Conservation (phyloP, 2,329 filamentous ascomycete species). For the Lachnellula cervina region DNA sequence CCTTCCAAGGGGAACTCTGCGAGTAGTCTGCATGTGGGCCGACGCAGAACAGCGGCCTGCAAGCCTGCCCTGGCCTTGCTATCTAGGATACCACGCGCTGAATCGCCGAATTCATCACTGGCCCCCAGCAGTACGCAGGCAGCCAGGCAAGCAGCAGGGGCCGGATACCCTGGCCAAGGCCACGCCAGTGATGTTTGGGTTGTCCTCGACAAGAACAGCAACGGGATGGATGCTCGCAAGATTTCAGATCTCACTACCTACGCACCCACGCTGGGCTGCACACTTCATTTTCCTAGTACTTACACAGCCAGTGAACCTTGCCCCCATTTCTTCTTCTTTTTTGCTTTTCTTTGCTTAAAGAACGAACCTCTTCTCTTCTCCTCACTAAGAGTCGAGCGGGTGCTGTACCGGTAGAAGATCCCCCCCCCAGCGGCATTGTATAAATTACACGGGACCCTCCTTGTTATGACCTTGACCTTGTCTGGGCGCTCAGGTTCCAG, state of each 20-base stretch:
- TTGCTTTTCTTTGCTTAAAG: neutral
- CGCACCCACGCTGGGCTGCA: neutral
- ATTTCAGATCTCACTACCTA: slow-evolving; percentile 6
- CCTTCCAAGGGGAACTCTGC: neutral
- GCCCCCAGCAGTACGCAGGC: slow-evolving; percentile 1
- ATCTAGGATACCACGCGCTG: slow-evolving; percentile 13
- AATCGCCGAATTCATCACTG: neutral
- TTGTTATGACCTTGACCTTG: slow-evolving; percentile 10
- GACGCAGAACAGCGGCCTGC: slow-evolving; percentile 2
- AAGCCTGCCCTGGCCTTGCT: neutral
- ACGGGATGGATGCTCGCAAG: slow-evolving; percentile 8
- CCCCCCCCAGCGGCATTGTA: slow-evolving; percentile 8
- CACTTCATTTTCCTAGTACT: neutral
- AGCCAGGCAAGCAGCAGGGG: neutral
- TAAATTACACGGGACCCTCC: slow-evolving; percentile 9
- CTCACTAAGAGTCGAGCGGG: neutral
- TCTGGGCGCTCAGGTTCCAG: slow-evolving; percentile 15
- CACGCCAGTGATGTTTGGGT: slow-evolving; percentile 2
- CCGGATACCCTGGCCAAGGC: slow-evolving; percentile 4
- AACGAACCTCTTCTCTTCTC: neutral
- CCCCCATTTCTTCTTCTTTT: neutral
- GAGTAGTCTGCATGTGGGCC: neutral
- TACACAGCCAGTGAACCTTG: neutral
- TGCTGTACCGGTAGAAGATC: slow-evolving; percentile 2
- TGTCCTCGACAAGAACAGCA: neutral